phyloP scores from a whole-genome alignment of 495 filamentous ascomycete genomes.

The Tuber borchii region DNA sequence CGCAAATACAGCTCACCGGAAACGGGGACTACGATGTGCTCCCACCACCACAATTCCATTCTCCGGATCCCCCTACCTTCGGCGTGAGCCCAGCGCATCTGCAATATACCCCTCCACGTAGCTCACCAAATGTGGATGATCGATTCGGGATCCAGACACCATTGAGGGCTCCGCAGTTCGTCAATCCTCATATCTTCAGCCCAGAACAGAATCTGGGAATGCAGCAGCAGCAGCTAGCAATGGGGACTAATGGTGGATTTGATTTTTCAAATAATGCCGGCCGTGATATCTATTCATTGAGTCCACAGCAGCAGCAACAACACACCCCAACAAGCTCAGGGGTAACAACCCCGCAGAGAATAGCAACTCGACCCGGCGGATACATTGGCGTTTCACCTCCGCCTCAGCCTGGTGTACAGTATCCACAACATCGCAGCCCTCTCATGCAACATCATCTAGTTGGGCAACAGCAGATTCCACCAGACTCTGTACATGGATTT shows the following conservation, averaged over 20 bases:
- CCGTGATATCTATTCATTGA: conserved; percentile 1
- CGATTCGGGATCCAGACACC: conserved; percentile 17
- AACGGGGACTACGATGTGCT: conserved; percentile 13
- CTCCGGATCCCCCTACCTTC: not conserved
- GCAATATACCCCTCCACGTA: conserved; percentile 28
- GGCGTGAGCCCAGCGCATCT: conserved; percentile 6
- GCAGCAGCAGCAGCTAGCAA: conserved; percentile 16
- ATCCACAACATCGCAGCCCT: not conserved
- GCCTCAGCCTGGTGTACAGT: not conserved
- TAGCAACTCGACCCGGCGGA: not conserved
- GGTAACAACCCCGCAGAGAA: not conserved
- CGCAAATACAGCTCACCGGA: conserved; percentile 18
- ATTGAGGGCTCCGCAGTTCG: conserved; percentile 12
- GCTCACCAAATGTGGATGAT: conserved; percentile 22
- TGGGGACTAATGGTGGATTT: not conserved
- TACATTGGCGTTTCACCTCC: not conserved
- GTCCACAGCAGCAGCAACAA: not conserved
- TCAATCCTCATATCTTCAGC: conserved; percentile 10
- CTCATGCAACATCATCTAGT: not conserved
- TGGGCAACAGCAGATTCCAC: not conserved
- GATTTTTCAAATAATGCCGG: not conserved
- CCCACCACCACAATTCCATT: conserved; percentile 13
- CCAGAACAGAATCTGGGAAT: conserved; percentile 19
- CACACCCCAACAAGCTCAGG: not conserved
- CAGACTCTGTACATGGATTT: conserved; percentile 24